phyloP scores from a whole-genome alignment of 192 early-diverging fungal genomes.

The Rhizoclosmatium sp. region DNA sequence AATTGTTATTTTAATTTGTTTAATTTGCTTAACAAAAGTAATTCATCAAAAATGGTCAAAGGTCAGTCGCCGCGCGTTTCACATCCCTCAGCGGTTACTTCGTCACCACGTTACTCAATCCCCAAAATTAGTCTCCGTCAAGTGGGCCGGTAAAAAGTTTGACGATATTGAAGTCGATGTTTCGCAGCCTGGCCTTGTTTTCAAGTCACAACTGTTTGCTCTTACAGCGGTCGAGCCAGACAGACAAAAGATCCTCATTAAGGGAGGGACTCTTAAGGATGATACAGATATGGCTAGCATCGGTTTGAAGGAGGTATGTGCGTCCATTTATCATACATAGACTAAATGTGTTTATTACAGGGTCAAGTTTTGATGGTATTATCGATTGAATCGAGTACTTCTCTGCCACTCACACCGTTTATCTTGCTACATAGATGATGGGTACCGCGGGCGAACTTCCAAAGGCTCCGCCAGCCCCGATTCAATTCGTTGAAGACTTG shows the following conservation, averaged over 20 bases:
- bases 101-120: neutral
- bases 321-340: neutral
- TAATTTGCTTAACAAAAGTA: neutral
- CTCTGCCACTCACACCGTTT: neutral
- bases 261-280: constrained; percentile 90
- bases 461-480: constrained; percentile 74
- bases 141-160: constrained; percentile 91
- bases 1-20: neutral
- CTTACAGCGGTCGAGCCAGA: constrained; percentile 91
- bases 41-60: constrained; percentile 5
- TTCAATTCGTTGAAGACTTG: constrained; percentile 93
- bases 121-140: constrained; percentile 74
- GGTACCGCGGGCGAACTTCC: constrained; percentile 94
- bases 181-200: constrained; percentile 74
- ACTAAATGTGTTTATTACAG: neutral
- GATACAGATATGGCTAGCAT: constrained; percentile 24
- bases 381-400: neutral
- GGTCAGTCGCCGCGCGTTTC: neutral
- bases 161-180: constrained; percentile 78
- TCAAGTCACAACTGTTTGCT: constrained; percentile 90
- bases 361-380: constrained; percentile 16
- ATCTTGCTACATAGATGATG: constrained; percentile 78
- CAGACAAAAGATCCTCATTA: constrained; percentile 92
- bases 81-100: neutral
- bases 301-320: constrained; percentile 25